Base-by-base conservation (phyloP, 345 rosid species). In the Bruguiera sexangula region DNA sequence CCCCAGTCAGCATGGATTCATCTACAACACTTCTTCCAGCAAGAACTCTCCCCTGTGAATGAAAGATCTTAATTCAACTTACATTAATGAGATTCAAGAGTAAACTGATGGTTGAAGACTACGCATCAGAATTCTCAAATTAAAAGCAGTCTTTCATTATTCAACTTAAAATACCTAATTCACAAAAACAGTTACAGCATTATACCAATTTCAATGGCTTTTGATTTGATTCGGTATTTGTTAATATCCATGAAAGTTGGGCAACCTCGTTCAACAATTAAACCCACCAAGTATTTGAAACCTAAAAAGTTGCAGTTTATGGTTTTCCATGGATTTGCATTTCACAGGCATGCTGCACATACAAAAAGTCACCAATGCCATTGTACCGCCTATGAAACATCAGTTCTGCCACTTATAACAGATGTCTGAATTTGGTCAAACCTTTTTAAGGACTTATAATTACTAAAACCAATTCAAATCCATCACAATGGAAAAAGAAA, bases 1-100 rank as follows among this genome's bases (percentile, higher is more conserved):
- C 98, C 62, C 98, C 97, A 2, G 98, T 91, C 68, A 94, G 88
- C 97, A 94, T 94, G 83, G 97, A 91, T 82, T 94, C 98, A 74
- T 94, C 97, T 36, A 89, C 97, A 71, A 89, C 93, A 77, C 98
- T 91, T 87, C 93, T 88, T 82, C 98, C 98, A 3, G 93, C 95
- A 73, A 88, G 68, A 69, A 94, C 89, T 81, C 67, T 84, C 58
- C 98, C 98, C 98, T 94, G 79, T 43, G 66, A 70, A 55, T 4
- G 70, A 37, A 71, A 62, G 69, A 31, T 52, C 22, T 30, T 39
- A 48, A 60, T 20, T 75, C 70, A 78, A 79, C 72, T 55, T 21
- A 66, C 39, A 63, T 61, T 66, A 8, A n/a, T 58, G 29, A 21
- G 22, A 34, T 74, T 39, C 27, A 39, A 22, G 9, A 24, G 6